Conservation (phyloP, 1,284 basidiomycete species). For the Leccinum laetum region DNA sequence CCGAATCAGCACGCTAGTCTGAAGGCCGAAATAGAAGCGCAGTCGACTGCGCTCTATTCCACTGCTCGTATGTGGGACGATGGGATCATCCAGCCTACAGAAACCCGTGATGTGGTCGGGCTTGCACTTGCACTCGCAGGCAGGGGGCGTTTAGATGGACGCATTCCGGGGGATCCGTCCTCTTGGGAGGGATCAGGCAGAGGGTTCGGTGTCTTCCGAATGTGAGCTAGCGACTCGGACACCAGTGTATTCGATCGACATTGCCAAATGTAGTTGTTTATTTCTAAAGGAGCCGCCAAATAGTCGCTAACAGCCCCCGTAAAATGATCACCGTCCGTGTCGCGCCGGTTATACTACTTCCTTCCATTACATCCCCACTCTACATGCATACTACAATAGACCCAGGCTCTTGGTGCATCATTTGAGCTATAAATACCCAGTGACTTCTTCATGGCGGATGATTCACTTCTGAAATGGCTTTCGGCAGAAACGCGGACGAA, state of each 20-base stretch:
- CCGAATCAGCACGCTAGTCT: slow-evolving; percentile 73
- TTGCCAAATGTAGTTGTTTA: slow-evolving; percentile 31
- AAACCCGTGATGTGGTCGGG: slow-evolving; percentile 88
- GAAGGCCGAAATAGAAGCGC: slow-evolving; percentile 81
- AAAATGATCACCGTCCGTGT: neutral
- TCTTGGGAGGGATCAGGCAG: slow-evolving; percentile 75
- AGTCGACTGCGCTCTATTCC: slow-evolving; percentile 86
- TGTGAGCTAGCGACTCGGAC: slow-evolving; percentile 49
- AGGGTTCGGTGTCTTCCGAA: slow-evolving; percentile 88
- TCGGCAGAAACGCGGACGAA: slow-evolving; percentile 55
- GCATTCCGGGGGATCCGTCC: slow-evolving; percentile 34
- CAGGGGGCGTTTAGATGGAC: slow-evolving; percentile 34
- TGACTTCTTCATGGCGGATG: slow-evolving; percentile 19
- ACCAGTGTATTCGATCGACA: slow-evolving; percentile 17
- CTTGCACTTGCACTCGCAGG: slow-evolving; percentile 80
- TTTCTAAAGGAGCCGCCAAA: slow-evolving; percentile 23
- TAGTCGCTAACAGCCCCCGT: slow-evolving; percentile 7
- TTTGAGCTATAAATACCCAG: neutral
- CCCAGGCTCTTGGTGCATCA: neutral
- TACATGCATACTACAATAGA: neutral
- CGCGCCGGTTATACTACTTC: neutral
- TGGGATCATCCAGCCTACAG: slow-evolving; percentile 90
- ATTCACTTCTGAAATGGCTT: slow-evolving; percentile 37
- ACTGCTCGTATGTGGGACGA: slow-evolving; percentile 94
- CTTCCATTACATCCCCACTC: neutral